Evolutionary conservation across 2,329 filamentous ascomycete species (phyloP).

Genomic region (Pseudopithomyces chartarum): DNA sequence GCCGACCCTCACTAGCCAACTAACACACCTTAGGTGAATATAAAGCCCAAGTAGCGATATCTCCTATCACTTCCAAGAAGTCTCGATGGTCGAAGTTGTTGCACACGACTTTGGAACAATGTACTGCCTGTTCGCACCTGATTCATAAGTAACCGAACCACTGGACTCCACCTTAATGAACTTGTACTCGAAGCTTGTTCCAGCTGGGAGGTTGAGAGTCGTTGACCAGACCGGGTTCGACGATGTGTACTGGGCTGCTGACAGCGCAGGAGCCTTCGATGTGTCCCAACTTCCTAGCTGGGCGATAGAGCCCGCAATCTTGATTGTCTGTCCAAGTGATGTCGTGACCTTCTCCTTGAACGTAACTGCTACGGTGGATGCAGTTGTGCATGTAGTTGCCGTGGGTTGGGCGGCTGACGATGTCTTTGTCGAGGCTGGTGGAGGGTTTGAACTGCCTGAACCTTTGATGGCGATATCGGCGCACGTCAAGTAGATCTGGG

Average conservation of each 20-base stretch:
- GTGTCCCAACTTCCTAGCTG: slow-evolving; percentile 54
- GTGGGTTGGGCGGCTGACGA: slow-evolving; percentile 14
- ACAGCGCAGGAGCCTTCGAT: slow-evolving; percentile 46
- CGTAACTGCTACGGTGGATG: slow-evolving; percentile 41
- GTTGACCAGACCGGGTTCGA: slow-evolving; percentile 54
- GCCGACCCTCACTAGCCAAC: too few species aligned
- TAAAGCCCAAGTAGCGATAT: too few species aligned
- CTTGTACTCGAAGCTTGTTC: slow-evolving; percentile 51
- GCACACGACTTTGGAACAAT: slow-evolving; percentile 32
- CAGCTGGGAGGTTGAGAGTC: slow-evolving; percentile 48
- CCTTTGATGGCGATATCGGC: slow-evolving; percentile 38
- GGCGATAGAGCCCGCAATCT: slow-evolving; percentile 50
- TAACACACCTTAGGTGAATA: too few species aligned
- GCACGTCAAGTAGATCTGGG: slow-evolving; percentile 39
- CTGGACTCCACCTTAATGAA: slow-evolving; percentile 54
- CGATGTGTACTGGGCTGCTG: slow-evolving; percentile 49
- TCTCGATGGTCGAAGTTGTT: slow-evolving; percentile 20
- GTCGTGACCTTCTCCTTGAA: slow-evolving; percentile 56
- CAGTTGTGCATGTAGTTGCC: slow-evolving; percentile 26
- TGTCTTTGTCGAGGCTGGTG: slow-evolving; percentile 18
- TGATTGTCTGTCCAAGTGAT: slow-evolving; percentile 55
- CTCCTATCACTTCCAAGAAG: slow-evolving; percentile 27
- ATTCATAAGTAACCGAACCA: slow-evolving; percentile 53
- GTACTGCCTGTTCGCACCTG: slow-evolving; percentile 48
- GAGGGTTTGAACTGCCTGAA: slow-evolving; percentile 17